phyloP scores from a whole-genome alignment of 257 asterid species.

The Solanum arcanum region DNA sequence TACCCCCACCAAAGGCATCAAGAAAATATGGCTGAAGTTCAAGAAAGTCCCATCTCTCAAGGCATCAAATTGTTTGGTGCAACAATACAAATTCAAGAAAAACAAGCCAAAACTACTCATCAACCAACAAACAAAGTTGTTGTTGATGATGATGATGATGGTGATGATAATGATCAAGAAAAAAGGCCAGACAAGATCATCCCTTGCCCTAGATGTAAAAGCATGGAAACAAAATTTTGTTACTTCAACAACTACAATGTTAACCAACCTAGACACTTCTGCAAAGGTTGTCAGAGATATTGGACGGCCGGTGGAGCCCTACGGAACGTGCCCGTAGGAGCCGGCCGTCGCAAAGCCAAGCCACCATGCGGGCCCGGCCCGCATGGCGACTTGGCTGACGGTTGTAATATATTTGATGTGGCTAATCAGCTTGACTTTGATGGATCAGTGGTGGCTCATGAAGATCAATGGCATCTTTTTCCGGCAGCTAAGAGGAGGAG shows the following conservation, averaged over 20 bases:
- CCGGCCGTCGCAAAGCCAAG: slow-evolving; percentile 74
- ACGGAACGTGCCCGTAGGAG: slow-evolving; percentile 77
- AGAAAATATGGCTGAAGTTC: slow-evolving; percentile 34
- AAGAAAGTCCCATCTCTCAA: slow-evolving; percentile 24
- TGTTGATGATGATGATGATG: not conserved
- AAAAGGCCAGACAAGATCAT: slow-evolving; percentile 75
- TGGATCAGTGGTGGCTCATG: slow-evolving; percentile 23
- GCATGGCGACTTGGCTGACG: slow-evolving; percentile 15
- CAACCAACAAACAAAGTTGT: slow-evolving; percentile 3
- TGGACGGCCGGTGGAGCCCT: slow-evolving; percentile 94
- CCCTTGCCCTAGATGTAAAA: slow-evolving; percentile 76
- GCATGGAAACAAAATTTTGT: slow-evolving; percentile 85
- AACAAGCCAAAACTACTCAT: slow-evolving; percentile 2
- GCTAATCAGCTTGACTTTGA: slow-evolving; percentile 34
- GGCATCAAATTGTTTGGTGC: slow-evolving; percentile 77
- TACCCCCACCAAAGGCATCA: not conserved
- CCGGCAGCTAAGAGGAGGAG: slow-evolving; percentile 48
- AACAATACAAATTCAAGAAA: slow-evolving; percentile 29
- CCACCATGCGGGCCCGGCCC: slow-evolving; percentile 28
- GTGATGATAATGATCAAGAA: not conserved
- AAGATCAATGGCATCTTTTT: slow-evolving; percentile 22
- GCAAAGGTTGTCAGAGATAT: slow-evolving; percentile 76
- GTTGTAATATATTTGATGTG: slow-evolving; percentile 33
- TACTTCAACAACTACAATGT: slow-evolving; percentile 83
- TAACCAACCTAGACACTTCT: slow-evolving; percentile 81